Base-by-base conservation (phyloP, 257 asterid genomes). In the Linaria vulgaris region DNA sequence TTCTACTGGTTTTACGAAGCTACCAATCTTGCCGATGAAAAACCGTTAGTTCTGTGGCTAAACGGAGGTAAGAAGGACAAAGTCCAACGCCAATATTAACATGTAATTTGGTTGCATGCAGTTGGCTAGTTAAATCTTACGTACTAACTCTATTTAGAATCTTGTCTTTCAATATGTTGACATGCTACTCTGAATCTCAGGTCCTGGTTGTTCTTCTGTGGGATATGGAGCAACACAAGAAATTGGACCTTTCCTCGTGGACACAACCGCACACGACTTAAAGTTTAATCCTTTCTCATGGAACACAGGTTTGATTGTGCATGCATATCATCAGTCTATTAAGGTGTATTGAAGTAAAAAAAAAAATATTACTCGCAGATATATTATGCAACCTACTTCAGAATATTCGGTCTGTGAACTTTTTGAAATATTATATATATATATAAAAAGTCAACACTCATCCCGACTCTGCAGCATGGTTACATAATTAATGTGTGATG, bases 211-310 rank as follows among this genome's bases (percentile, higher is more conserved):
- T 73, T 91, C 98, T 24, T 91, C 98, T 57, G 98, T 85, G 78
- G 96, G 96, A 81, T 91, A 91, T 66, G 98, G 98, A 69, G 98
- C 96, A 76, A 86, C 98, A 41, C 96, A 91, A 81, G 96, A 91
- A 66, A 88, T 91, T 66, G 98, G 98, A 63, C 98, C 97, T 59
- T 88, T 91, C 76, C 81, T 91, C 20, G 77, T 91, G 37, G 88
- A 81, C 71, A 51, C 57, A 15, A 78, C 82, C 65, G 91, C 88
- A 27, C 69, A 53, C 65, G 74, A 74, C 85, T 74, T 91, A 50
- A 72, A 66, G 67, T 67, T 64, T n/a, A 91, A 91, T 75, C 73
- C 95, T 19, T 91, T 74, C 50, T 75, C 98, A 5, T 91, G 98
- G 98, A 91, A 81, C 78, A 84, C 66, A 82, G 98, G 98, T 90